These are phyloP conservation scores for Elymus sibiricus DNA, from an alignment of 176 grass and related monocot species.

Conservation along the genomic window DNA sequence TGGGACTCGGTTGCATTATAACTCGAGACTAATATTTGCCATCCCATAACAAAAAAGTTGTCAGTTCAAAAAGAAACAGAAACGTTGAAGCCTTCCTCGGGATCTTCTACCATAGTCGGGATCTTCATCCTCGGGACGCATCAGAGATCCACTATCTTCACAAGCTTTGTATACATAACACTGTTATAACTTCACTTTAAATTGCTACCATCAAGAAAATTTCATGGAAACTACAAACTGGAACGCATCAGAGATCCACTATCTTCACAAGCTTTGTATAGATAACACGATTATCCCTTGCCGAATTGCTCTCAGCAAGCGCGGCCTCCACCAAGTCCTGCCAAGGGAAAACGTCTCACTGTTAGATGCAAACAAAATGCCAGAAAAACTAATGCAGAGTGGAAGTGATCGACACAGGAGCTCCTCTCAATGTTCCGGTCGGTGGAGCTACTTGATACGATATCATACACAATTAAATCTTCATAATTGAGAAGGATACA, in stretches of 20 bases:
- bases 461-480: neutral
- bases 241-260: slow-evolving; percentile 24
- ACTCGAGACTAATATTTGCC: neutral
- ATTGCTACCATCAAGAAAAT: neutral
- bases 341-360: neutral
- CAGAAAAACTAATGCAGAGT: neutral
- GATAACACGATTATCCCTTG: slow-evolving; percentile 60
- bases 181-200: neutral
- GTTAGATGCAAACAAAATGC: neutral
- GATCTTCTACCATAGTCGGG: no score
- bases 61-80: neutral
- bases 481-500: neutral
- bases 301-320: slow-evolving; percentile 55
- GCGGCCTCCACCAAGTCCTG: slow-evolving; percentile 63
- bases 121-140: no score
- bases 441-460: neutral
- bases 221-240: neutral
- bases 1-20: neutral
- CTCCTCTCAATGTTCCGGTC: no score
- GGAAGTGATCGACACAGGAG: no score
- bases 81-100: no score
- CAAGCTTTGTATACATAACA: no score
- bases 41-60: neutral
- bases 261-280: slow-evolving; percentile 64
- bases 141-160: no score